These are phyloP conservation scores for Hibiscus tridactylites DNA, from an alignment of 345 rosid species.

Conservation along the genomic window DNA sequence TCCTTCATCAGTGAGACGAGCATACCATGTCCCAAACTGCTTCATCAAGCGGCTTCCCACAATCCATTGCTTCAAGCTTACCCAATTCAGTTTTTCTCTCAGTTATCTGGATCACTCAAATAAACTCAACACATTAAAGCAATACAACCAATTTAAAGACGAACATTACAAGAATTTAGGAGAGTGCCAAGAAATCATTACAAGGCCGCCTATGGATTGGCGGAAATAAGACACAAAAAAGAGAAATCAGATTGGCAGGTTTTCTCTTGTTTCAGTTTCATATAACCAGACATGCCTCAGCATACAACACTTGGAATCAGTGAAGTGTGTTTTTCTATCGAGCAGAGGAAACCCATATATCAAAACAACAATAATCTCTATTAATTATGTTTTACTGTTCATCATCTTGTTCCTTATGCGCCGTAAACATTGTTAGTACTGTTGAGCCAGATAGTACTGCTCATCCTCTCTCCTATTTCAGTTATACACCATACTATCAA, in stretches of 20 bases:
- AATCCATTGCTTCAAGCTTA: slow-evolving; percentile 79
- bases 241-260: not conserved
- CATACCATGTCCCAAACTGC: slow-evolving; percentile 87
- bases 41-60: slow-evolving; percentile 93
- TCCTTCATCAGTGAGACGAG: slow-evolving; percentile 3
- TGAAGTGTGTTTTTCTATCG: not conserved
- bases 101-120: slow-evolving; percentile 43
- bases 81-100: slow-evolving; percentile 74
- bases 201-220: not conserved
- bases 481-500: no score
- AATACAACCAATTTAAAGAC: not conserved
- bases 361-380: no score
- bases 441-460: no score
- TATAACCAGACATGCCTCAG: not conserved
- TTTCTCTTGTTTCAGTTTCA: not conserved
- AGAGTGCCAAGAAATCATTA: not conserved
- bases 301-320: not conserved
- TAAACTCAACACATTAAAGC: slow-evolving; percentile 1
- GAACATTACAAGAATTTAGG: not conserved
- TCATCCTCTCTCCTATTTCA: no score
- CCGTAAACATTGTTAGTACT: no score
- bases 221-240: not conserved
- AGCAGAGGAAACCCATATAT: no score
- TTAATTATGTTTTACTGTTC: no score
- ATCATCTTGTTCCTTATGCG: no score